phyloP scores from a whole-genome alignment of 2,329 filamentous ascomycete species.

The Neonectria coccinea region DNA sequence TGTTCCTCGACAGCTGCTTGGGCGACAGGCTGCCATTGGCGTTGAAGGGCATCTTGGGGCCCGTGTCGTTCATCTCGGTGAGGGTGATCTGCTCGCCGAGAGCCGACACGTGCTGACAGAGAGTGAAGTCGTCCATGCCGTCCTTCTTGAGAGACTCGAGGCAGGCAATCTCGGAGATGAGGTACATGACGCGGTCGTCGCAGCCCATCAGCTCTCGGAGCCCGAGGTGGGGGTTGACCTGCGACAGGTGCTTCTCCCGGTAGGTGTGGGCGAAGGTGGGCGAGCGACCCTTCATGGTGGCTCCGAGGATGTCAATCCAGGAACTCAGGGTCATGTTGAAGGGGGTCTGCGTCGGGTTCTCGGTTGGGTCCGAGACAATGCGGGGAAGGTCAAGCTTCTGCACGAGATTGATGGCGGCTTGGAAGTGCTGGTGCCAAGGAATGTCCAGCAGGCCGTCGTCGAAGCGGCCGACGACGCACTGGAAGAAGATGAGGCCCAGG shows the following conservation, averaged over 20 bases:
- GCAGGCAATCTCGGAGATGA: constrained; percentile 97
- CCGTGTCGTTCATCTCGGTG: constrained; percentile 75
- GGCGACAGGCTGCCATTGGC: constrained; percentile 81
- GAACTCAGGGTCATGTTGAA: constrained; percentile 96
- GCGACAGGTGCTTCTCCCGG: constrained; percentile 88
- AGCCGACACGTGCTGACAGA: constrained; percentile 91
- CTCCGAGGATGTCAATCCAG: constrained; percentile 97
- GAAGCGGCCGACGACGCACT: constrained; percentile 88
- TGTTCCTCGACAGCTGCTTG: constrained; percentile 86
- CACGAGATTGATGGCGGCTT: constrained; percentile 87
- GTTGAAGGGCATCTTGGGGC: constrained; percentile 71
- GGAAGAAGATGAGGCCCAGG: constrained; percentile 95
- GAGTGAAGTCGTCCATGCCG: constrained; percentile 84
- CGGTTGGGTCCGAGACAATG: constrained; percentile 70
- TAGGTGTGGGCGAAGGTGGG: constrained; percentile 96
- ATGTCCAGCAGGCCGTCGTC: constrained; percentile 91
- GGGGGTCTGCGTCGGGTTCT: constrained; percentile 69
- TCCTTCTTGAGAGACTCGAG: constrained; percentile 88
- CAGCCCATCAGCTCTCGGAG: constrained; percentile 96
- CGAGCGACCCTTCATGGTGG: constrained; percentile 88
- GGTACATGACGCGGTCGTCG: constrained; percentile 96
- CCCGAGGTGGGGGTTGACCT: constrained; percentile 71
- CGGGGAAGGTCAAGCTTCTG: constrained; percentile 84
- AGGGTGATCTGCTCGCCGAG: constrained; percentile 87
- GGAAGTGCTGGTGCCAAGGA: constrained; percentile 97